Percentiles rank a stretch among this genome's conserved stretches.
phyloP scores from a whole-genome alignment of 345 rosid genomes.

The Rhodamnia argentea region DNA sequence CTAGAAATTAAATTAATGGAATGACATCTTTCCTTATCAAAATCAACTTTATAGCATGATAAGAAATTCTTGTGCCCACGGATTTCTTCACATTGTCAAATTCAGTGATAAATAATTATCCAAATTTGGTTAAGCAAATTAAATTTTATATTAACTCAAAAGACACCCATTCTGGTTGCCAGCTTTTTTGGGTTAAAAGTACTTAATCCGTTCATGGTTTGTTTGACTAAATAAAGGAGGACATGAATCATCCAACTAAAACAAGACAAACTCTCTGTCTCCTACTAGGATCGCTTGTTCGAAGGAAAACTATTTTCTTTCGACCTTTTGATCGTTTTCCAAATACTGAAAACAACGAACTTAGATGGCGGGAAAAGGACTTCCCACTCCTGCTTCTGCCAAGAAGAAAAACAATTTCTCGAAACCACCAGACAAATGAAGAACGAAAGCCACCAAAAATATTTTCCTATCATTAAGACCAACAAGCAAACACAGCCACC shows the following conservation, averaged over 20 bases:
- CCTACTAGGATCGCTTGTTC: neutral
- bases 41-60: neutral
- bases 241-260: neutral
- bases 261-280: neutral
- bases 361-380: neutral
- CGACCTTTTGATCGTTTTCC: neutral
- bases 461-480: neutral
- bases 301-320: neutral
- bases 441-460: neutral
- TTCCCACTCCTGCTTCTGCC: neutral
- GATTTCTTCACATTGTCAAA: neutral
- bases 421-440: neutral
- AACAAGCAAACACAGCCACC: neutral
- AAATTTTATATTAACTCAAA: neutral
- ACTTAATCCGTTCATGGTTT: neutral
- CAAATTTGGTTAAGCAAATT: neutral
- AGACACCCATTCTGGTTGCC: neutral
- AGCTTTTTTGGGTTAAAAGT: neutral
- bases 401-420: neutral
- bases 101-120: neutral
- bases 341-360: no score
- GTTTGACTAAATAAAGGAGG: neutral
- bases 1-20: neutral
- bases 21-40: neutral
- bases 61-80: neutral